phyloP scores from a whole-genome alignment of 176 grass and related monocot genomes.

The Aegilops tauschii region DNA sequence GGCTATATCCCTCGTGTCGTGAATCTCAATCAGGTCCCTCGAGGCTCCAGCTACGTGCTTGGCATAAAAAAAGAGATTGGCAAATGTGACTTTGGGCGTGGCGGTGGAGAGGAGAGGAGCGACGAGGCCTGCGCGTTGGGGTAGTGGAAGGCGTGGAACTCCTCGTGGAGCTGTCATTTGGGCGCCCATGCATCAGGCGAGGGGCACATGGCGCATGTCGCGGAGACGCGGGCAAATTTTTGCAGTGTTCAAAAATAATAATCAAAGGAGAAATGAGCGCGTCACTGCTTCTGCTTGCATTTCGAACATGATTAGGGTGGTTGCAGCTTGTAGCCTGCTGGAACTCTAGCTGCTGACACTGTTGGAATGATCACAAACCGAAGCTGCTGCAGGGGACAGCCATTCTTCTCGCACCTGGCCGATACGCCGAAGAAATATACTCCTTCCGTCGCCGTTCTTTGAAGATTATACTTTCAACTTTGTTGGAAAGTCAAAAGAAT shows the following conservation, averaged over 20 bases:
- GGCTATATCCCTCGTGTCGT: neutral
- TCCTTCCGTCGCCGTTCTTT: too few relatives aligned
- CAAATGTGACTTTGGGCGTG: neutral
- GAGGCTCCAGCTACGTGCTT: slow-evolving; percentile 12
- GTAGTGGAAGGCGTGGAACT: neutral
- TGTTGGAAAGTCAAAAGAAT: too few relatives aligned
- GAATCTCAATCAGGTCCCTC: neutral
- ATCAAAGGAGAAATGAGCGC: neutral
- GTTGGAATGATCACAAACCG: too few relatives aligned
- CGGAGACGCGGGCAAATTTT: neutral
- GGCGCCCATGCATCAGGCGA: slow-evolving; percentile 15
- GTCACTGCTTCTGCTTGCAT: neutral
- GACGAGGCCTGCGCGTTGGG: neutral
- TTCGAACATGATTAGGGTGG: neutral
- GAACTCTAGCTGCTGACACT: too few relatives aligned
- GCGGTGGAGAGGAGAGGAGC: neutral
- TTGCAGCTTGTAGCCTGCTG: too few relatives aligned
- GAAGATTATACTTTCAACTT: too few relatives aligned
- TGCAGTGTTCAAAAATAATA: neutral
- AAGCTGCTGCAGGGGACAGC: too few relatives aligned
- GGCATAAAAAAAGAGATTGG: neutral
- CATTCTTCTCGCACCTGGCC: too few relatives aligned
- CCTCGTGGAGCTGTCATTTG: neutral
- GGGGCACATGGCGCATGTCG: slow-evolving; percentile 5
- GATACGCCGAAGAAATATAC: too few relatives aligned